A percentile compares a stretch with the other conserved stretches of the same genome.
Evolutionary conservation across 2,329 filamentous ascomycete genomes (phyloP).

Genomic region (Xylariaceae sp.): DNA sequence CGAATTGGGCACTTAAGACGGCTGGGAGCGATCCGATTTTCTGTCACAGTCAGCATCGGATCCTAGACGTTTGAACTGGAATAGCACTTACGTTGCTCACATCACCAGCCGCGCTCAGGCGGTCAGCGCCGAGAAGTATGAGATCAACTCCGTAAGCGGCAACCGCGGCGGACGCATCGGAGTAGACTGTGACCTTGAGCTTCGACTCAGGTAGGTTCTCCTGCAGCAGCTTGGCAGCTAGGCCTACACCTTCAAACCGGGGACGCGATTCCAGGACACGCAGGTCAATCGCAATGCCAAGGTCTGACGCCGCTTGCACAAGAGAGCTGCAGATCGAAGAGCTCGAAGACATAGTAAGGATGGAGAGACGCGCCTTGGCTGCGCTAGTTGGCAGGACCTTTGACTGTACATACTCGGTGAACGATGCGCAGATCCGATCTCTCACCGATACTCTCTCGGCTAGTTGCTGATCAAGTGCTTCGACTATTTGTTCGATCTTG

Average conservation of each 20-base stretch:
- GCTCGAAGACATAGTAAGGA: constrained; percentile 59
- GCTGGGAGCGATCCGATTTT: constrained; percentile 60
- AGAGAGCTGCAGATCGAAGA: constrained; percentile 54
- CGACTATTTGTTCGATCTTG: constrained; percentile 25
- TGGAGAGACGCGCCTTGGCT: constrained; percentile 34
- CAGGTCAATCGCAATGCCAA: constrained; percentile 44
- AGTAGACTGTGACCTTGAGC: constrained; percentile 44
- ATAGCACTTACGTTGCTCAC: constrained; percentile 48
- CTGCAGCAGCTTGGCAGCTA: constrained; percentile 41
- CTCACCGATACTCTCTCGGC: constrained; percentile 15
- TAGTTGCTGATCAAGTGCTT: constrained; percentile 25
- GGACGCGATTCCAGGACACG: constrained; percentile 63
- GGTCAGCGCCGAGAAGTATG: constrained; percentile 59
- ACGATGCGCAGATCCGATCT: constrained; percentile 32
- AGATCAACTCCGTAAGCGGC: constrained; percentile 49
- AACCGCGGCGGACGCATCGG: constrained; percentile 55
- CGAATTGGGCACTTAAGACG: constrained; percentile 48
- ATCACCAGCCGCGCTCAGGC: constrained; percentile 51
- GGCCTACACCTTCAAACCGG: constrained; percentile 57
- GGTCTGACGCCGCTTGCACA: constrained; percentile 35
- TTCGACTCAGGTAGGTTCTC: constrained; percentile 11
- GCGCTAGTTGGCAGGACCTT: constrained; percentile 13
- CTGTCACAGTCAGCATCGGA: constrained; percentile 13
- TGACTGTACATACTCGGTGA: constrained; percentile 33
- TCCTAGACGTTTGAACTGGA: neutral